Evolutionary conservation across 345 rosid species (phyloP).

Genomic region (Syzygium oleosum): DNA sequence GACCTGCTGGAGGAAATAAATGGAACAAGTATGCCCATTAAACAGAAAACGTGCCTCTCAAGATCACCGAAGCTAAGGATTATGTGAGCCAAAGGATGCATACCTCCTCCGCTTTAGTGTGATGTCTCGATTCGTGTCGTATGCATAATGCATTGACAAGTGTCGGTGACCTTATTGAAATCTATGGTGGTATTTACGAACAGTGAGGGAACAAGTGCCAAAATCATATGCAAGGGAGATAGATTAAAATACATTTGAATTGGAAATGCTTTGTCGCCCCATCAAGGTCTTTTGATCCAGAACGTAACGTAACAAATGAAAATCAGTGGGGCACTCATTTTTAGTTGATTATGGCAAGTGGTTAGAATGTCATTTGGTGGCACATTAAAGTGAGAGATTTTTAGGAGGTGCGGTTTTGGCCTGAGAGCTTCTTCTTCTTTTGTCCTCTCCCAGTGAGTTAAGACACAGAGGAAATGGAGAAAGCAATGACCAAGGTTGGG

Average conservation of each 20-base stretch:
- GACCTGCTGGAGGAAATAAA: background rate
- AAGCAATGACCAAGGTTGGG: slow-evolving; percentile 26
- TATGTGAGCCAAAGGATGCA: background rate
- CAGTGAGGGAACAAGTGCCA: background rate
- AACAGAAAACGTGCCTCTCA: background rate
- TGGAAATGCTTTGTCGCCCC: background rate
- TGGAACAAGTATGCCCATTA: background rate
- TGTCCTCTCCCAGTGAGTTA: background rate
- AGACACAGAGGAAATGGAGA: slow-evolving; percentile 16
- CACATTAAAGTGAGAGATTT: background rate
- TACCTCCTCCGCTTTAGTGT: background rate
- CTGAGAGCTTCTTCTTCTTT: background rate
- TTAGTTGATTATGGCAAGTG: background rate
- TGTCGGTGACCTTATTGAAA: background rate
- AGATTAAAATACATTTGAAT: background rate
- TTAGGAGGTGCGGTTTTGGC: background rate
- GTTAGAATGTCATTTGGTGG: background rate
- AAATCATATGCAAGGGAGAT: background rate
- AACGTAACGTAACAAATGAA: background rate
- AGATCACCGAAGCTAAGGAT: background rate
- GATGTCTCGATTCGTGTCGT: rapidly evolving
- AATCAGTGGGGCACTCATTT: background rate
- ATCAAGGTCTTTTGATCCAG: background rate
- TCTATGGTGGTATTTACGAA: rapidly evolving
- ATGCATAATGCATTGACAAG: background rate